Base-by-base conservation (phyloP, 2,329 filamentous ascomycete species). In the Pezicula radicicola region DNA sequence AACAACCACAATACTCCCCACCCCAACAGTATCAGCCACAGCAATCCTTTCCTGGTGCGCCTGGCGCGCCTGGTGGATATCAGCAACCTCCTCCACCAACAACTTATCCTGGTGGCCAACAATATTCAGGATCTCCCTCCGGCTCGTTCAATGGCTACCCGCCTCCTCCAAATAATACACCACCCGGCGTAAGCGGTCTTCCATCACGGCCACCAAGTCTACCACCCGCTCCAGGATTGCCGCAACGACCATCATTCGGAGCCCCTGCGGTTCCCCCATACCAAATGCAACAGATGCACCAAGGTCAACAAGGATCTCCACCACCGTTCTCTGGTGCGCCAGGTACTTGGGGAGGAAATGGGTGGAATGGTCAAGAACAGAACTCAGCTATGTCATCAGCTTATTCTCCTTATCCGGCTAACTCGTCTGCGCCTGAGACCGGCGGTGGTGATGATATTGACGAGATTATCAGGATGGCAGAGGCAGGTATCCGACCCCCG, bases 401-500 rank as follows among this genome's bases (percentile, higher is more conserved):
- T 57, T 67, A 68, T 60, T 64, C 63, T 65, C 57, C 61, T 62
- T 63, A 64, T 58, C 51, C 65, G 56, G 61, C 65, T 67, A 71
- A 65, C 55, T 69, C 73, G 33, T 73, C 75, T 43, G 71, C 74
- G n/a, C 42, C 42, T 28, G 19, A 45, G 27, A 45, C 42, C 27
- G 42, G 42, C 28, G 12, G 71, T 75, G 50, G 75, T 49, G 83
- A 86, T 63, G 81, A 85, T 55, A 85, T 87, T 62, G 83, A 87
- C 64, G 75, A 83, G 63, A 68, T 85, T 58, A 86, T 86, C 59
- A 78, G 83, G 47, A 81, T 82, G 75, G 83, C 82, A 2, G 82
- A 85, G 66, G 79, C 80, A 6, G 80, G 81, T 45, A 80, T 83
- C 60, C 78, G 75, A 62, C 75, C 76, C 8, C 67, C 69, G 42